These are phyloP conservation scores for Coniochaeta sp. DNA, from an alignment of 2,329 filamentous ascomycete genomes.

Conservation along the genomic window DNA sequence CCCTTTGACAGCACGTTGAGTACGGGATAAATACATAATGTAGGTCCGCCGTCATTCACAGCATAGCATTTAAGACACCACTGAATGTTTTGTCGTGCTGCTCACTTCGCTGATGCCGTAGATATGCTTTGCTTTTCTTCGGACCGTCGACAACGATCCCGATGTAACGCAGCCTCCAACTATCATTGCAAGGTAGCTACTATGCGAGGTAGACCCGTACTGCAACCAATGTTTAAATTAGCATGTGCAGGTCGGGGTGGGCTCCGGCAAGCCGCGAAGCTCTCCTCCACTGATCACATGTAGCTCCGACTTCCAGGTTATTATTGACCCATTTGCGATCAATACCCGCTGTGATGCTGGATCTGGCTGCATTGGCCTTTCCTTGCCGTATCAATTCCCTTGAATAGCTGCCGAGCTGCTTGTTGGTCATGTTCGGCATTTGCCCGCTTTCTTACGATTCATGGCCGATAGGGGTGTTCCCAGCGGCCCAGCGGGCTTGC, in stretches of 20 bases:
- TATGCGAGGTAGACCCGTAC: too few relatives aligned
- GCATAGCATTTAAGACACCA: too few relatives aligned
- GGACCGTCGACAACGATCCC: background rate
- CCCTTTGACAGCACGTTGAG: too few relatives aligned
- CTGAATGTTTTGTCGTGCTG: too few relatives aligned
- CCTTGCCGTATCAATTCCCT: background rate
- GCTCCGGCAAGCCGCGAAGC: background rate
- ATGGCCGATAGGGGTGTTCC: too few relatives aligned
- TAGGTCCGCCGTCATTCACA: too few relatives aligned
- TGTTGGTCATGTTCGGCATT: background rate
- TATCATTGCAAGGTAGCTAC: too few relatives aligned
- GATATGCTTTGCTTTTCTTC: too few relatives aligned
- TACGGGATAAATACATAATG: too few relatives aligned
- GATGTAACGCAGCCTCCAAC: background rate
- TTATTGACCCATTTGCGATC: too few relatives aligned
- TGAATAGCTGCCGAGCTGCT: background rate
- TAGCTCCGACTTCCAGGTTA: too few relatives aligned
- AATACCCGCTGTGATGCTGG: background rate
- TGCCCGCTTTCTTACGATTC: background rate
- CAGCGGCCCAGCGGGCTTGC: background rate
- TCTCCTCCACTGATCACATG: background rate
- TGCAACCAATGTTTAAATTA: background rate
- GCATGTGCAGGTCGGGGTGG: background rate
- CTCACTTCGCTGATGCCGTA: too few relatives aligned
- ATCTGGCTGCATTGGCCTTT: background rate